These are phyloP conservation scores for Populus hybrid DNA, from an alignment of 441 rosid genomes.

Conservation along the genomic window DNA sequence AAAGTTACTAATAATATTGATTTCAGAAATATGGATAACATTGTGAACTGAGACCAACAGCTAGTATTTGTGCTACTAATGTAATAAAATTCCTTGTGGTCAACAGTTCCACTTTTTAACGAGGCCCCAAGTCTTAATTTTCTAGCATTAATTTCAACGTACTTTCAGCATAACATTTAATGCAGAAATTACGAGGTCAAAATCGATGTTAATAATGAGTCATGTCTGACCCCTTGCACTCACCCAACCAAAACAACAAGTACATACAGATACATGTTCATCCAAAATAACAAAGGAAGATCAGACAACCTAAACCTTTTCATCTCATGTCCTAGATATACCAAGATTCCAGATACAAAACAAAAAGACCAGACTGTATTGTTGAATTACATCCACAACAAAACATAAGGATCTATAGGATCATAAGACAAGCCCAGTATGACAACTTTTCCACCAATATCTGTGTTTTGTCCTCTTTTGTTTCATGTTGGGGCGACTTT, in stretches of 20 bases:
- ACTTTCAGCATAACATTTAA: not conserved
- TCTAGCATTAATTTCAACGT: not conserved
- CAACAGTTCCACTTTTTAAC: not conserved
- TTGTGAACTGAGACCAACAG: not conserved
- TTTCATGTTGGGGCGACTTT: not conserved
- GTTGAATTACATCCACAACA: not conserved
- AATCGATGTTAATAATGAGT: too few species aligned
- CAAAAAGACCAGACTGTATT: not conserved
- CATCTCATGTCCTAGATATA: not conserved
- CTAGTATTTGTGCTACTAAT: not conserved
- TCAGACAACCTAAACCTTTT: not conserved
- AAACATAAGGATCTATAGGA: not conserved
- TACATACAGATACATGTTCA: not conserved
- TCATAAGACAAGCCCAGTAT: not conserved
- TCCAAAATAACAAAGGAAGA: not conserved
- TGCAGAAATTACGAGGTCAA: not conserved
- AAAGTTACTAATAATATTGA: not conserved
- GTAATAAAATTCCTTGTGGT: not conserved
- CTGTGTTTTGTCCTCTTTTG: not conserved
- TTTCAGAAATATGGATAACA: not conserved
- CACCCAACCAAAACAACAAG: not conserved
- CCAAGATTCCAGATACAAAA: not conserved
- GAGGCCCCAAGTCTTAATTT: not conserved
- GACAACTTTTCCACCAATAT: not conserved
- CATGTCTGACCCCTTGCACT: not conserved